A percentile compares a stretch with the other conserved stretches of the same genome.
Evolutionary conservation across 257 asterid species (phyloP).

Genomic region (Ajuga chamaepitys): DNA sequence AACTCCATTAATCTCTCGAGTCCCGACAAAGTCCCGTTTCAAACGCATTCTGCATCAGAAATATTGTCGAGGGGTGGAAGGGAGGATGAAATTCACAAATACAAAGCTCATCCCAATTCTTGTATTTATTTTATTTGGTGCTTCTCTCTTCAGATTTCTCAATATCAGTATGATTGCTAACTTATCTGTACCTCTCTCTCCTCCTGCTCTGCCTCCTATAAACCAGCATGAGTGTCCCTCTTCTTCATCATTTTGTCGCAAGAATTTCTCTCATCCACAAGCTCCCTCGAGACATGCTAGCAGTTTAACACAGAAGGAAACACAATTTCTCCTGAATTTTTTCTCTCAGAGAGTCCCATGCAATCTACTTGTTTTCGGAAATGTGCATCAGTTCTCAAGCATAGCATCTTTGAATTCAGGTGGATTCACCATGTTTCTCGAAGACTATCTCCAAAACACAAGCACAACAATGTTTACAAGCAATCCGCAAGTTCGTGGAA

Average conservation of each 20-base stretch:
- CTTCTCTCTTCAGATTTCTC: slow-evolving; percentile 56
- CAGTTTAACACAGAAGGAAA: slow-evolving; percentile 46
- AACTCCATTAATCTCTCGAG: slow-evolving; percentile 30
- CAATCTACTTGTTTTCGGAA: slow-evolving; percentile 71
- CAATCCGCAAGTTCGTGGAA: slow-evolving; percentile 28
- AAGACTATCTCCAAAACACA: slow-evolving; percentile 33
- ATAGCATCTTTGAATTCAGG: slow-evolving; percentile 43
- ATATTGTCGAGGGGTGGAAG: not conserved
- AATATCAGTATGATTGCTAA: slow-evolving; percentile 35
- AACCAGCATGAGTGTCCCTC: slow-evolving; percentile 8
- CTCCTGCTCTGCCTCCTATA: slow-evolving; percentile 11
- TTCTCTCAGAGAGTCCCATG: slow-evolving; percentile 51
- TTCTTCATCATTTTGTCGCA: not conserved
- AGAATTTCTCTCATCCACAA: not conserved
- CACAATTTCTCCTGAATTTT: slow-evolving; percentile 34
- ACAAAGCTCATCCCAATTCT: slow-evolving; percentile 49
- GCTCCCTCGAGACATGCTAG: not conserved
- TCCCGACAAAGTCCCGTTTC: slow-evolving; percentile 19
- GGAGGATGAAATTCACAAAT: slow-evolving; percentile 45
- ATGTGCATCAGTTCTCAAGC: slow-evolving; percentile 28
- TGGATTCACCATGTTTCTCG: slow-evolving; percentile 58
- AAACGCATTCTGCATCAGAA: slow-evolving; percentile 18
- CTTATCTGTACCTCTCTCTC: slow-evolving; percentile 26
- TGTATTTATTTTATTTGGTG: slow-evolving; percentile 39
- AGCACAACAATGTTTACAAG: slow-evolving; percentile 13